A percentile compares a stretch with the other conserved stretches of the same genome.
Conservation (phyloP, 306 rosid genomes). For the Vigna hirtella region DNA sequence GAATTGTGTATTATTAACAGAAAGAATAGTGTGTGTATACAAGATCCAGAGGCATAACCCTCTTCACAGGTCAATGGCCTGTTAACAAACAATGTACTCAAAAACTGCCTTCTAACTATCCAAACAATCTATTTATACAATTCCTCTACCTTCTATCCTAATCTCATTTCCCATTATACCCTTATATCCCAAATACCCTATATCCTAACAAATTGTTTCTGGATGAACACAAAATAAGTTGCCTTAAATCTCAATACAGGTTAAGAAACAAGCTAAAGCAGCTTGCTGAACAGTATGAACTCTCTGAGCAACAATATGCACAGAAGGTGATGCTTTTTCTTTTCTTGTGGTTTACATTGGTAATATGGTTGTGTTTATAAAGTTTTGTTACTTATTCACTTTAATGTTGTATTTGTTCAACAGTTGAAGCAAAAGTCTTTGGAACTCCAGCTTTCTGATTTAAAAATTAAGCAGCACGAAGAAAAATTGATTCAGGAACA, state of each 20-base stretch:
- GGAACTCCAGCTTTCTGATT: constrained; percentile 93
- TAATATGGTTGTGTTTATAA: constrained; percentile 31
- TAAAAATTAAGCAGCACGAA: constrained; percentile 85
- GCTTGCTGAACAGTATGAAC: constrained; percentile 73
- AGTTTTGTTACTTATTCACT: constrained; percentile 28
- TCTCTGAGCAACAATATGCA: constrained; percentile 80
- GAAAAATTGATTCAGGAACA: constrained; percentile 86
- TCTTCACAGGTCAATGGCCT: no score
- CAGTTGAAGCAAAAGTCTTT: constrained; percentile 90
- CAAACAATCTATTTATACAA: no score
- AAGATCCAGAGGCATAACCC: no score
- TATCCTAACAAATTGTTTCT: neutral
- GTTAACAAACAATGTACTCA: no score
- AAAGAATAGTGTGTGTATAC: no score
- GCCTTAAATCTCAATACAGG: constrained; percentile 57
- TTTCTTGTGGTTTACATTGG: constrained; percentile 31
- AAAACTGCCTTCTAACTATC: no score
- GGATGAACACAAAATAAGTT: constrained; percentile 27
- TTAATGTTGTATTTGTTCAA: constrained; percentile 48
- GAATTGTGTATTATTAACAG: no score
- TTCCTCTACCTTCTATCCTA: no score
- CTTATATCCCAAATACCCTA: no score
- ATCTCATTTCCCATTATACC: no score
- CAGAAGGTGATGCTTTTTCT: constrained; percentile 66
- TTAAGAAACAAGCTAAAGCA: constrained; percentile 84